A percentile compares a stretch with the other conserved stretches of the same genome.
Conservation (phyloP, 176 grass and related monocot genomes). For the Musa itinerans region DNA sequence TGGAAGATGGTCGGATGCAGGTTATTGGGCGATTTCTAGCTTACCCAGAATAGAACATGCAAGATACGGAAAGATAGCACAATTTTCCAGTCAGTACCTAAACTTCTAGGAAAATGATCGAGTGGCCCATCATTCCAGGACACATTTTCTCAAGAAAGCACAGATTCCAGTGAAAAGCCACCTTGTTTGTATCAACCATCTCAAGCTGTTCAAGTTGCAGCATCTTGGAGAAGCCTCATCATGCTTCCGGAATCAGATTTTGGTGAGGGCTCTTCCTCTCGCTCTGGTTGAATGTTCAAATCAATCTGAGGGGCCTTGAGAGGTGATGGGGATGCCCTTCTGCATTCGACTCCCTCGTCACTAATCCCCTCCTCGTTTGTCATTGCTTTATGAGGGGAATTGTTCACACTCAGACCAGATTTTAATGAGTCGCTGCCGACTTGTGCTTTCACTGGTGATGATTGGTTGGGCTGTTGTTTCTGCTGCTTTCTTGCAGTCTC, state of each 20-base stretch:
- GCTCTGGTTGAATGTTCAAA: constrained; percentile 92
- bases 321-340: constrained; percentile 49
- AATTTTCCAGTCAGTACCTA: background rate
- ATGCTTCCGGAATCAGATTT: constrained; percentile 40
- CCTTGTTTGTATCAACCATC: background rate
- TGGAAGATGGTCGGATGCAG: background rate
- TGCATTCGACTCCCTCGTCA: constrained; percentile 46
- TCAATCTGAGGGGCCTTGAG: constrained; percentile 97
- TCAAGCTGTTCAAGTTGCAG: constrained; percentile 20
- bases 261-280: constrained; percentile 84
- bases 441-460: constrained; percentile 23
- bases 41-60: background rate
- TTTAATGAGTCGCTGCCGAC: background rate
- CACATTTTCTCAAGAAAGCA: background rate
- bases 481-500: constrained; percentile 25
- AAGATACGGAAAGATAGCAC: background rate
- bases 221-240: constrained; percentile 19
- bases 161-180: background rate
- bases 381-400: constrained; percentile 26
- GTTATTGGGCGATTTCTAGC: background rate
- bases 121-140: background rate
- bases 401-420: constrained; percentile 3
- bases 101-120: background rate
- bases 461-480: constrained; percentile 33
- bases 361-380: constrained; percentile 22